These are phyloP conservation scores for Coccomyxa subellipsoidea DNA, from an alignment of 163 green algal species.

Conservation along the genomic window DNA sequence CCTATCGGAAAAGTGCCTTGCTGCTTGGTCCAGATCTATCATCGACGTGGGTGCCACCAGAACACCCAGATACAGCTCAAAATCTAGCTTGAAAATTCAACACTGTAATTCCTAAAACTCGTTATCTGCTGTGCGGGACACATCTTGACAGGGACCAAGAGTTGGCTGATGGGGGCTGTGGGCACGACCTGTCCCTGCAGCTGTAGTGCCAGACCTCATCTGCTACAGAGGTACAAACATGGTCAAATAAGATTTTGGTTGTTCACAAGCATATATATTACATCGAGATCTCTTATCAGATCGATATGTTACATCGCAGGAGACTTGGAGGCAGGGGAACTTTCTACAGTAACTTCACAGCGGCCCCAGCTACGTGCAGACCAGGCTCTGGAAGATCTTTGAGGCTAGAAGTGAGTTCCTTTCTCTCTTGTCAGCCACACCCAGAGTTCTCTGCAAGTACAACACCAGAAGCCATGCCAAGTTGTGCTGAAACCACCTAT, in stretches of 20 bases:
- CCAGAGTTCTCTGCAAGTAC: not conserved
- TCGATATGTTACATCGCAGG: not conserved
- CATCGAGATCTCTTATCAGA: not conserved
- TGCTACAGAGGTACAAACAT: not conserved
- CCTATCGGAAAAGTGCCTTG: not conserved
- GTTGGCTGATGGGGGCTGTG: not conserved
- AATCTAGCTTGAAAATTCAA: not conserved
- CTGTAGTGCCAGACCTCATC: conserved; percentile 2
- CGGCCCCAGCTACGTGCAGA: not conserved
- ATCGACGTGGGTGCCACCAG: not conserved
- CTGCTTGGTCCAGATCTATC: not conserved
- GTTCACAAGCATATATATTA: not conserved
- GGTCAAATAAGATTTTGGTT: not conserved
- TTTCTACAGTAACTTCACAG: not conserved
- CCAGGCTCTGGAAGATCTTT: not conserved
- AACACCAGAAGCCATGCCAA: not conserved
- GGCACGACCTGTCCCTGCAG: not conserved
- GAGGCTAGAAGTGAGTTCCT: not conserved
- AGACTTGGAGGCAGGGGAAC: not conserved
- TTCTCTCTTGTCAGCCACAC: not conserved
- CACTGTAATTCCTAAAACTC: too few relatives aligned
- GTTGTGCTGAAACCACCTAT: not conserved
- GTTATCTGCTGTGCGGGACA: not conserved
- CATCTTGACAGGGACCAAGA: not conserved
- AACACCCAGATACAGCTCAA: not conserved